Evolutionary conservation across 2,329 filamentous ascomycete genomes (phyloP).

Genomic region (Claviceps digitariae): DNA sequence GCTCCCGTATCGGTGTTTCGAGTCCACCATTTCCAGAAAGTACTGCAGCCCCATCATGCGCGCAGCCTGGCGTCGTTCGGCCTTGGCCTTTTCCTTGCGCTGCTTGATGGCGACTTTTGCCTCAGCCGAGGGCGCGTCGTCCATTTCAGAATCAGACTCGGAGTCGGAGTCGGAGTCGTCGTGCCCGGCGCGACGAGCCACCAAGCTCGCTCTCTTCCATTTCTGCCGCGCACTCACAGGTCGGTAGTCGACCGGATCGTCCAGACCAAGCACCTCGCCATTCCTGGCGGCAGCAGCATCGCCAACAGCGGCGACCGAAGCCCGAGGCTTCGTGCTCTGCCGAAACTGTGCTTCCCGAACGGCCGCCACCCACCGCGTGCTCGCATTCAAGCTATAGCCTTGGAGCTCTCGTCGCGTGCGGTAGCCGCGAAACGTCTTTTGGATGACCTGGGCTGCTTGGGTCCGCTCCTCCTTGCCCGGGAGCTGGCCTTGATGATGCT

Average conservation of each 20-base stretch:
- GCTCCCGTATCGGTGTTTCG: conserved; percentile 76
- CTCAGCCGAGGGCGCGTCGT: conserved; percentile 13
- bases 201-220: conserved; percentile 61
- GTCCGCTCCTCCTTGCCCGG: conserved; percentile 17
- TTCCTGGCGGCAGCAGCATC: conserved; percentile 1
- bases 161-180: conserved; percentile 42
- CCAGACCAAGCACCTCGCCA: conserved; percentile 6
- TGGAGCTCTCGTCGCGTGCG: conserved; percentile 55
- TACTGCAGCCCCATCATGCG: conserved; percentile 78
- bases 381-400: conserved; percentile 56
- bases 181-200: conserved; percentile 58
- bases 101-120: conserved; percentile 26
- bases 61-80: conserved; percentile 48
- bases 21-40: conserved; percentile 73
- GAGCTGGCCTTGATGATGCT: too few species aligned
- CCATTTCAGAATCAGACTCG: conserved; percentile 30
- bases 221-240: conserved; percentile 42
- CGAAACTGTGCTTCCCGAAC: conserved; percentile 42
- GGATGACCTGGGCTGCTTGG: conserved; percentile 43
- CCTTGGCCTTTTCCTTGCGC: conserved; percentile 34
- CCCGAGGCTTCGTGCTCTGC: conserved; percentile 32
- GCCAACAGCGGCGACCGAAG: conserved; percentile 11
- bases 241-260: conserved; percentile 9
- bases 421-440: conserved; percentile 68
- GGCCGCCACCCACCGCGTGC: conserved; percentile 57